Evolutionary conservation across 495 filamentous ascomycete genomes (phyloP), one percentile per base, ranked within the genome.

Genomic region (Parathielavia appendiculata): DNA sequence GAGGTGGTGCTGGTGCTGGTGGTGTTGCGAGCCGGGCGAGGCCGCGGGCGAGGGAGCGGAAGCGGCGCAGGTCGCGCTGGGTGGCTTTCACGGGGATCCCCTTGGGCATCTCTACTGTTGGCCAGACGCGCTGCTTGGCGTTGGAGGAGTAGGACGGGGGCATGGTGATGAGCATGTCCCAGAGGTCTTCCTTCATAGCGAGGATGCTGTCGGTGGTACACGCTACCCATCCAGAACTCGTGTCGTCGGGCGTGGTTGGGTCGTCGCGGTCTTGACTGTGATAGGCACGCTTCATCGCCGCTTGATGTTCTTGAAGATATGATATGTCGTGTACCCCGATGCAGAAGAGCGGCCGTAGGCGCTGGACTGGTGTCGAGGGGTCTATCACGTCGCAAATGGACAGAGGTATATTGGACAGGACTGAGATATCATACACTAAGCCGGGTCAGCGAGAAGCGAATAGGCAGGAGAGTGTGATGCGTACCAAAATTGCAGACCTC

Each of bases 141-240:
- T 69, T 64, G 34, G 67, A 57, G 13, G 76, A 63, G 63, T 88
- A 74, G 1, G 76, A 65, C 1, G 86, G 78, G 0, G 91, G 90
- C 59, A 97, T 75, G 16, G 86, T 89, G 61, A 96, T 82, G 51
- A 96, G 80, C 46, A 92, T 77, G 69, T 98, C 93, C 74, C 89
- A 98, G 19, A 97, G 85, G 17, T 85, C 78, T 30, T 83, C 78
- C 70, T 97, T 98, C 71, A 88, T 87, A 56, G 81, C 83, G 38
- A 98, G 79, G 52, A 98, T 88, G 65, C 85, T 91, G 69, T 98
- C 93, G 22, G 93, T 97, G 34, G 92, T 93, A 70, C 92, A 97
- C 1, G 93, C 93, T 46, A 96, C 82, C 92, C 91, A 97, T 13
- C 89, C 85, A 1, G 82, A 76, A 12, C 81, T 79, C 22, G 73